Base-by-base conservation (phyloP, 2,329 filamentous ascomycete species). In the Hypoxylon sp. region DNA sequence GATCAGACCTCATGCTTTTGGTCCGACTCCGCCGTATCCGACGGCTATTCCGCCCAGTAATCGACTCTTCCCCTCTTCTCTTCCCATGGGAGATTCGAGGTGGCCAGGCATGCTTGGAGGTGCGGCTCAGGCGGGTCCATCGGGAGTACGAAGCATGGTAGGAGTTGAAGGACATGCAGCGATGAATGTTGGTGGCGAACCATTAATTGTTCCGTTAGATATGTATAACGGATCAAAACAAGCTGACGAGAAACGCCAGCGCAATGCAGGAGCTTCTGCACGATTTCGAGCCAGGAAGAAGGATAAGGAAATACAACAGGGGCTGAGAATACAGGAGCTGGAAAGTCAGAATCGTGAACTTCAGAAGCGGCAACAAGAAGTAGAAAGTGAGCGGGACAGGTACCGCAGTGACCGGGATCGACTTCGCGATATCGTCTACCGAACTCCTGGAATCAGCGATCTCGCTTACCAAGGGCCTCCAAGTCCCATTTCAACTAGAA, bases 191-290 rank as follows among this genome's bases (percentile, higher is more conserved):
- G 68, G 68, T 72, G 82, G 79, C 43, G 82, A 81, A 46, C 77
- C 80, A 30, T 85, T 88, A 45, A 79, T 84, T 9, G 88, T 94
- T 52, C 90, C 90, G 13, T 89, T 95, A 9, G 93, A 97, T 76
- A 89, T 92, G 46, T 91, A 93, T 72, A 91, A 93, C 73, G 93
- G 91, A 11, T 97, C 93, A 11, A 91, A 90, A 72, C 89, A 93
- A 73, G 92, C 93, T 41, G 92, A 96, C 75, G 93, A 97, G 79
- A 97, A 96, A 80, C 86, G 93, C 61, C 90, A 91, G 78, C 88
- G 93, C 56, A 97, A 97, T 75, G 93, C 93, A 43, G 92, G 92
- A 51, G 93, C 93, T 5, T 97, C 93, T 62, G 93, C 93, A 51
- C 87, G 93, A 65, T 96, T 97, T 71, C 87, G 93, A 60, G 89